A percentile compares a stretch with the other conserved stretches of the same genome.
phyloP scores from a whole-genome alignment of 2,329 filamentous ascomycete species.

The Monosporascus sp. region DNA sequence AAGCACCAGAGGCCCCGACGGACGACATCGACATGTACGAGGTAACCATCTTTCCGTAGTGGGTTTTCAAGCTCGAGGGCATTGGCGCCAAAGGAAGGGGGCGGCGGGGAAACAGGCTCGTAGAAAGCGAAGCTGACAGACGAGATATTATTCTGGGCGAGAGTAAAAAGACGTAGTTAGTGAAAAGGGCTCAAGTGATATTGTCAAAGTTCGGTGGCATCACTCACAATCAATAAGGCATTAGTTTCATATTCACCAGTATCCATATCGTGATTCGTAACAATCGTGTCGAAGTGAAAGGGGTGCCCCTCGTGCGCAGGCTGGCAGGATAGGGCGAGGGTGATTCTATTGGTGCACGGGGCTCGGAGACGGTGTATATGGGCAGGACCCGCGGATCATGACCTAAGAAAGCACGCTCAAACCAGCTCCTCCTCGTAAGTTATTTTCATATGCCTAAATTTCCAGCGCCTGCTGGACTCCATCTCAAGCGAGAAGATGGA shows the following conservation, averaged over 20 bases:
- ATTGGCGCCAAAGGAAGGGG: slow-evolving; percentile 38
- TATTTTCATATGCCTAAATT: slow-evolving; percentile 17
- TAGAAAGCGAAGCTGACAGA: slow-evolving; percentile 51
- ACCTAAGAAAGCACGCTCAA: neutral
- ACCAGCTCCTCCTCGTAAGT: slow-evolving; percentile 4
- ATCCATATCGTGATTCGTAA: slow-evolving; percentile 50
- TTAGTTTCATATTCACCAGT: slow-evolving; percentile 60
- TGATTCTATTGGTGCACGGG: neutral
- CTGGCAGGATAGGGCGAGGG: neutral
- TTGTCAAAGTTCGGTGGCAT: neutral
- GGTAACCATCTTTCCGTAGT: slow-evolving; percentile 46
- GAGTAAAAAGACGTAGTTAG: slow-evolving; percentile 1
- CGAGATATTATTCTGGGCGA: slow-evolving; percentile 48
- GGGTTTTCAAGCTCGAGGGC: slow-evolving; percentile 46
- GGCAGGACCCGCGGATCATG: neutral
- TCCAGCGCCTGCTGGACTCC: slow-evolving; percentile 25
- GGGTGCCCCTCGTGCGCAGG: slow-evolving; percentile 10
- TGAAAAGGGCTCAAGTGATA: slow-evolving; percentile 6
- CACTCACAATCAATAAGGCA: slow-evolving; percentile 50
- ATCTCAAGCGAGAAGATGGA: slow-evolving; percentile 15
- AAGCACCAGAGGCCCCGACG: slow-evolving; percentile 52
- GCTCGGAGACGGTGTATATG: neutral
- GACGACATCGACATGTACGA: slow-evolving; percentile 46
- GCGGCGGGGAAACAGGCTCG: slow-evolving; percentile 39
- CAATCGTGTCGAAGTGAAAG: slow-evolving; percentile 13